Conservation (phyloP, 1,284 basidiomycete species). For the Rhodotorula sp. region DNA sequence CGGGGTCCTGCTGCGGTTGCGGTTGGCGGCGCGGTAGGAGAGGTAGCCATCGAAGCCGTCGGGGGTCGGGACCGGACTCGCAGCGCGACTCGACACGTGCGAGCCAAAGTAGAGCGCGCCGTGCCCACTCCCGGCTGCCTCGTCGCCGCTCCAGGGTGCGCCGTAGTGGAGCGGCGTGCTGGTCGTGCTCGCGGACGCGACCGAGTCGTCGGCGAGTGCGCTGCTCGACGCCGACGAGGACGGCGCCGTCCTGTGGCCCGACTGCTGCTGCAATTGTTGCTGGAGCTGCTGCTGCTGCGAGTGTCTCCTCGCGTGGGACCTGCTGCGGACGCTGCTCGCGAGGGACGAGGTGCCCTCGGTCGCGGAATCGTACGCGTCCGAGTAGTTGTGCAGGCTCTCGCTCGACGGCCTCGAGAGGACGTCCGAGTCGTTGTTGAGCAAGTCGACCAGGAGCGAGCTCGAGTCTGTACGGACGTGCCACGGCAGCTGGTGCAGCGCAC, state of each 20-base stretch:
- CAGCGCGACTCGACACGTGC: slow-evolving; percentile 26
- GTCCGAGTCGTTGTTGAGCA: background rate
- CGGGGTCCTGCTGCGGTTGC: slow-evolving; percentile 24
- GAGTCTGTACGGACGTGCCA: background rate
- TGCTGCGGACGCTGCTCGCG: slow-evolving; percentile 9
- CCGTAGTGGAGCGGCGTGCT: slow-evolving; percentile 2
- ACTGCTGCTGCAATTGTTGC: background rate
- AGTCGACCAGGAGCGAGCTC: background rate
- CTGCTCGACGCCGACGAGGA: slow-evolving; percentile 3
- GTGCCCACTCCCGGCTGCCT: slow-evolving; percentile 1
- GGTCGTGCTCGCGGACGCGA: background rate
- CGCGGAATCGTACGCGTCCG: slow-evolving; percentile 38
- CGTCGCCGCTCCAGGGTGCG: slow-evolving; percentile 16
- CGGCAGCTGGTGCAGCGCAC: background rate
- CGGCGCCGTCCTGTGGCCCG: background rate
- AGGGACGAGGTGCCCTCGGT: slow-evolving; percentile 15
- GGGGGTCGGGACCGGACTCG: slow-evolving; percentile 14
- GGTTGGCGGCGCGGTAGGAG: slow-evolving; percentile 20
- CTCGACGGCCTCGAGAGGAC: slow-evolving; percentile 11
- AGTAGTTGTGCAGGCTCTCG: slow-evolving; percentile 17
- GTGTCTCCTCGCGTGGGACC: background rate
- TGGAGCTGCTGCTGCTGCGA: background rate
- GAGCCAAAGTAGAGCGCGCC: slow-evolving; percentile 10
- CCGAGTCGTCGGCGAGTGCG: background rate
- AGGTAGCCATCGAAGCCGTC: slow-evolving; percentile 32